Percentiles rank a stretch among this genome's conserved stretches.
These are phyloP conservation scores for Heliophila coronopifolia DNA, from an alignment of 441 rosid genomes.

Conservation along the genomic window DNA sequence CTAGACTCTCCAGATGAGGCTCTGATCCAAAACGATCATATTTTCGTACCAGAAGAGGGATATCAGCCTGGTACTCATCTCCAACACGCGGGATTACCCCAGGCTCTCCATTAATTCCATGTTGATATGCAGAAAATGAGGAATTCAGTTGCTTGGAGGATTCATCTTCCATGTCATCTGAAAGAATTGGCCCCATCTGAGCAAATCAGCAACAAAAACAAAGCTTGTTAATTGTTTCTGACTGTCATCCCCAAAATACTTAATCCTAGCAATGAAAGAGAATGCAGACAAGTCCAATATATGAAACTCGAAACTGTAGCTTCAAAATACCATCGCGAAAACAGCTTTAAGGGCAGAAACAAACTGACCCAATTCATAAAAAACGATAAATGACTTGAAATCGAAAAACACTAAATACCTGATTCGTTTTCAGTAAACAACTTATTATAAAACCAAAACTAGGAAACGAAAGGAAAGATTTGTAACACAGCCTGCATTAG, in stretches of 20 bases:
- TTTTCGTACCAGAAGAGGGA: slow-evolving; percentile 32
- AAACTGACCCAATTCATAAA: too few relatives aligned
- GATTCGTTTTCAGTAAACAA: too few relatives aligned
- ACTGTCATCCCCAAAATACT: too few relatives aligned
- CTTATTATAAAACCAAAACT: too few relatives aligned
- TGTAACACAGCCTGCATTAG: too few relatives aligned
- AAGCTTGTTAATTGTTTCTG: not conserved
- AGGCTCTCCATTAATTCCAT: slow-evolving; percentile 37
- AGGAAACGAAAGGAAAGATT: too few relatives aligned
- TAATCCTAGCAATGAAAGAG: slow-evolving; percentile 1
- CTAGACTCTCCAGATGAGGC: slow-evolving; percentile 15
- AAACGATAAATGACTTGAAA: too few relatives aligned
- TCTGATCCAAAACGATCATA: slow-evolving; percentile 15
- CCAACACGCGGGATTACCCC: slow-evolving; percentile 44
- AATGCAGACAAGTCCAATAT: slow-evolving; percentile 10
- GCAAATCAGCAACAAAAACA: slow-evolving; percentile 3
- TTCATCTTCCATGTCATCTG: slow-evolving; percentile 35
- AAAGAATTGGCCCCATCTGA: slow-evolving; percentile 28
- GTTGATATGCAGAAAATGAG: slow-evolving; percentile 21
- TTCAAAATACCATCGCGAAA: too few relatives aligned
- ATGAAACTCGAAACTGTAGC: too few relatives aligned
- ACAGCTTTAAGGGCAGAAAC: too few relatives aligned
- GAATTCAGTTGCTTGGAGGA: slow-evolving; percentile 30
- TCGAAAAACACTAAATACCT: too few relatives aligned
- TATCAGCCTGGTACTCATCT: slow-evolving; percentile 44